These are phyloP conservation scores for Talinum fruticosum DNA, from an alignment of 148 eudicot genomes.

Conservation along the genomic window DNA sequence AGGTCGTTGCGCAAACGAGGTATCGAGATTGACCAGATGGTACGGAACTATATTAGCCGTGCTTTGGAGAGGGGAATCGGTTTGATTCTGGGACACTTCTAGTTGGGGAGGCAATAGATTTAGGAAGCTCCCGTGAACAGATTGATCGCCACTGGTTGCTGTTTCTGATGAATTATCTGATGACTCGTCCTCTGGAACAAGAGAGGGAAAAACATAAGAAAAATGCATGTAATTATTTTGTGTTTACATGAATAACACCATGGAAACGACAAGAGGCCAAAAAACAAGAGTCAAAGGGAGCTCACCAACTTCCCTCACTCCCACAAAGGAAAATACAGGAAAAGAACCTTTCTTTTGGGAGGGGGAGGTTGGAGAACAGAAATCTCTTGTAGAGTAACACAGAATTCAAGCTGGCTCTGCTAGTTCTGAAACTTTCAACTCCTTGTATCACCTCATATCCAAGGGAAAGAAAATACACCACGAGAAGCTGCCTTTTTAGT, in stretches of 20 bases:
- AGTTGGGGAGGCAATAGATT: conserved; percentile 49
- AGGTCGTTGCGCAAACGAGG: conserved; percentile 6
- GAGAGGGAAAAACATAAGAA: conserved; percentile 16
- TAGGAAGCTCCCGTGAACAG: conserved; percentile 49
- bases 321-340: too few relatives aligned
- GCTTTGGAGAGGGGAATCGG: conserved; percentile 29
- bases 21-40: conserved; percentile 3
- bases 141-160: conserved; percentile 37
- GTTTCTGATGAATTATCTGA: conserved; percentile 56
- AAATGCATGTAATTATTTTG: not conserved
- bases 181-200: conserved; percentile 68
- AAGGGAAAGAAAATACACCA: too few relatives aligned
- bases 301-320: too few relatives aligned
- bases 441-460: too few relatives aligned
- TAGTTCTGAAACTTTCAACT: too few relatives aligned
- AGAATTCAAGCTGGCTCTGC: too few relatives aligned
- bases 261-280: too few relatives aligned
- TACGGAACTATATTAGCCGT: not conserved
- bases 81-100: conserved; percentile 47
- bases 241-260: not conserved
- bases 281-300: too few relatives aligned
- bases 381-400: too few relatives aligned
- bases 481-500: too few relatives aligned
- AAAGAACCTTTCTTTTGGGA: too few relatives aligned
- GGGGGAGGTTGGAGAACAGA: too few relatives aligned